phyloP scores from a whole-genome alignment of 441 rosid species.

The California macrophylla region DNA sequence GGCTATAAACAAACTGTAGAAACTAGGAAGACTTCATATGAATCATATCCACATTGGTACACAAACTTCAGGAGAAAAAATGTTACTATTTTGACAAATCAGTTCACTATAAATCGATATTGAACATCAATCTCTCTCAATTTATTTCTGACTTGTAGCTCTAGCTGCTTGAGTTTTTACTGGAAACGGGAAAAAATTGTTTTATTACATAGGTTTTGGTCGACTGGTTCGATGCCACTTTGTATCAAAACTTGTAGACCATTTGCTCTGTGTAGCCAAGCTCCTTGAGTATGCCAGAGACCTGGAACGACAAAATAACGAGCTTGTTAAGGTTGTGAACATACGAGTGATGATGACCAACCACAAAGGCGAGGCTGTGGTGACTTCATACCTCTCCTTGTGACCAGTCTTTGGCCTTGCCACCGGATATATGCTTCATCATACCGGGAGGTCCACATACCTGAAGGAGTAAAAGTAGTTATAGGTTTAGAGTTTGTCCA shows the following conservation, averaged over 20 bases:
- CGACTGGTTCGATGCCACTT: background rate
- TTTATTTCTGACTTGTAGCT: background rate
- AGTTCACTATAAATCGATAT: background rate
- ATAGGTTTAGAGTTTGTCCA: background rate
- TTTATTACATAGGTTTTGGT: background rate
- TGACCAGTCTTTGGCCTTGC: slow-evolving; percentile 70
- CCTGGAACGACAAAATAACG: slow-evolving; percentile 37
- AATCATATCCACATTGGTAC: background rate
- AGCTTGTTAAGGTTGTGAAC: background rate
- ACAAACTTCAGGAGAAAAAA: background rate
- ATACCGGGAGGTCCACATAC: slow-evolving; percentile 98
- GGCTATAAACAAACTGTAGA: too few species aligned
- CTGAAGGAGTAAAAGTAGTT: slow-evolving; percentile 26
- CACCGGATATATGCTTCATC: slow-evolving; percentile 93
- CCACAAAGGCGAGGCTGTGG: background rate
- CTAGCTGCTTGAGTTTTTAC: background rate
- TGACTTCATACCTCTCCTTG: slow-evolving; percentile 74
- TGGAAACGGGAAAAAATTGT: background rate
- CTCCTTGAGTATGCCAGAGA: slow-evolving; percentile 74
- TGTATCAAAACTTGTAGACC: slow-evolving; percentile 78
- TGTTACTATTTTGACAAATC: background rate
- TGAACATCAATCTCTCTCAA: background rate
- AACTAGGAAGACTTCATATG: background rate
- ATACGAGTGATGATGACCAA: slow-evolving; percentile 1
- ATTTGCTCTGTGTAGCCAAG: slow-evolving; percentile 75